Evolutionary conservation across 2,329 filamentous ascomycete genomes (phyloP), one percentile per base, ranked within the genome.

Genomic region (Pestalotiopsis sp.): DNA sequence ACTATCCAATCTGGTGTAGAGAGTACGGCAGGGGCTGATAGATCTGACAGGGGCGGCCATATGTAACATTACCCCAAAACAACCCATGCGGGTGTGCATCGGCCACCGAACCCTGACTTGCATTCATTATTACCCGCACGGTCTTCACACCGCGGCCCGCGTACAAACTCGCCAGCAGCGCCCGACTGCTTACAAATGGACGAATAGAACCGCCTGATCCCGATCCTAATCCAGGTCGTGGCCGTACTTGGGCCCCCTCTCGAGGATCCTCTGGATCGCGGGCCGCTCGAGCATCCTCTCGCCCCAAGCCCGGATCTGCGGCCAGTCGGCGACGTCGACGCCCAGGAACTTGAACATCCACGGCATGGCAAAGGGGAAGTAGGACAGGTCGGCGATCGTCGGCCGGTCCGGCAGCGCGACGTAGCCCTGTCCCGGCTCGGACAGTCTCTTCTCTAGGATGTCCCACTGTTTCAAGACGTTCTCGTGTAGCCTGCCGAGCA

Each of bases 291-390:
- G 6, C 74, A 79, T 78, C 9, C 71, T 63, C 58, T 76, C 55
- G 23, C 65, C 67, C 78, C 77, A 80, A 0, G n/a, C 45, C 65
- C 76, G 52, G 55, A 79, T 78, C 49, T 76, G 65, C 2, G 78
- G 76, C 67, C 71, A 80, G 13, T 78, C 66, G 27, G 73, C 70
- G 57, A 79, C 73, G 66, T 80, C 71, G 1, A 79, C 77, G 1
- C 71, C 72, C 2, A 80, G 55, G 61, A 80, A 79, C 9, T 55
- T 73, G 67, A 79, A 80, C 77, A 80, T 80, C 73, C 74, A 80
- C 3, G 76, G 78, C 77, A 80, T 80, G 1, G 79, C 74, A 68
- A 80, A 81, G 1, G 78, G 79, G 49, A 79, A 76, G 67, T 78
- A 80, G 0, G 78, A 76, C 2, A 81, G 45, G 68, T 81, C 79